phyloP scores from a whole-genome alignment of 176 grass and related monocot species.

The Aegilops bicornis region DNA sequence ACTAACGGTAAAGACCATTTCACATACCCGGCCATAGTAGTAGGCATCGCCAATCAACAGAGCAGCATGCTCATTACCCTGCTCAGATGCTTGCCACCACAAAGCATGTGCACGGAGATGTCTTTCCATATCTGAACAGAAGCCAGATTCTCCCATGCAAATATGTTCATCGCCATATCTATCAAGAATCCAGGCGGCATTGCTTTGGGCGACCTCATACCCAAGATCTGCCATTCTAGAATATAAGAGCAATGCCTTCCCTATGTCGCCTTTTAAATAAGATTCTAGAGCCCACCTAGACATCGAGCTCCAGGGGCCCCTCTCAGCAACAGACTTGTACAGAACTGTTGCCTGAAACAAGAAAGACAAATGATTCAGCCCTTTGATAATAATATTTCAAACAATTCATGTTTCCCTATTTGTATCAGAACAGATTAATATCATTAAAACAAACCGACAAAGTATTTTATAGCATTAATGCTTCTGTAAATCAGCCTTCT shows the following conservation, averaged over 20 bases:
- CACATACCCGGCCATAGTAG: slow-evolving; percentile 95
- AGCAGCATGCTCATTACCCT: slow-evolving; percentile 99
- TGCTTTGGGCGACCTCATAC: slow-evolving; percentile 98
- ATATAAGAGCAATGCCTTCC: slow-evolving; percentile 92
- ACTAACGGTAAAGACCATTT: slow-evolving; percentile 12
- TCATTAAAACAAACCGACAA: background rate
- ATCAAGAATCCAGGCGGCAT: slow-evolving; percentile 99
- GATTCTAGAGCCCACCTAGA: slow-evolving; percentile 97
- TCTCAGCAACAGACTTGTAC: slow-evolving; percentile 95
- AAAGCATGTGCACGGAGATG: slow-evolving; percentile 89
- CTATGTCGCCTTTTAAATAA: slow-evolving; percentile 95
- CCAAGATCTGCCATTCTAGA: slow-evolving; percentile 98
- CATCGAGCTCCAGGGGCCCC: slow-evolving; percentile 94
- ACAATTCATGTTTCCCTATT: slow-evolving; percentile 17
- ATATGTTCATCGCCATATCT: slow-evolving; percentile 81
- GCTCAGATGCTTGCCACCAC: slow-evolving; percentile 99
- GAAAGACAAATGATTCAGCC: slow-evolving; percentile 14
- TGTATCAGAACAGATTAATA: background rate
- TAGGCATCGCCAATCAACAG: slow-evolving; percentile 98
- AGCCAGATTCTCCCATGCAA: slow-evolving; percentile 94
- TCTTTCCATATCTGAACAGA: slow-evolving; percentile 89
- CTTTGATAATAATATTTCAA: background rate
- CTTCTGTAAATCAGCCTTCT: background rate
- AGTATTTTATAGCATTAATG: background rate
- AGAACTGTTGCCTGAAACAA: slow-evolving; percentile 73